These are phyloP conservation scores for Dalechampia spathulata DNA, from an alignment of 441 rosid species.

Conservation along the genomic window DNA sequence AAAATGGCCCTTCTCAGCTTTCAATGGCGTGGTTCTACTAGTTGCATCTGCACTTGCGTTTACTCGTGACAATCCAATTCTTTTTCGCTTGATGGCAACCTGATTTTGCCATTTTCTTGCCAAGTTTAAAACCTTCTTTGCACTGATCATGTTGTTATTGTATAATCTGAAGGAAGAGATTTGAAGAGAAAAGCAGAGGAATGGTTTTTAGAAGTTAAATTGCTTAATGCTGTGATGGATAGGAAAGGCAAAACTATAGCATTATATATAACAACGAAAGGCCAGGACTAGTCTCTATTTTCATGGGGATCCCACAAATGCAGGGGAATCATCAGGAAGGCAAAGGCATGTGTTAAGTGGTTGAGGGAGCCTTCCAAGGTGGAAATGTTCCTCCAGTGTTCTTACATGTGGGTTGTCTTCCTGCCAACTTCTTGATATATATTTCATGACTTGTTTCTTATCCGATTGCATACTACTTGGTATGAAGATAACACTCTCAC, in stretches of 20 bases:
- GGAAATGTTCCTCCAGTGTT: no score
- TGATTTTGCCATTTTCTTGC: conserved; percentile 7
- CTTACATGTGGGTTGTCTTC: no score
- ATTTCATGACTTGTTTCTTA: no score
- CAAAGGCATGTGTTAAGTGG: no score
- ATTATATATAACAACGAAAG: background rate
- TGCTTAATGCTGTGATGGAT: background rate
- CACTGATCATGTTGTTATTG: background rate
- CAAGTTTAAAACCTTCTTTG: background rate
- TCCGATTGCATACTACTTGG: no score
- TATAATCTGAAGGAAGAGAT: no score
- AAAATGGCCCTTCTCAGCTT: conserved; percentile 4
- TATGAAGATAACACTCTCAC: background rate
- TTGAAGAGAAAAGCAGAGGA: background rate
- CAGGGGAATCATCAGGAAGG: no score
- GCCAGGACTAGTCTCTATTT: no score
- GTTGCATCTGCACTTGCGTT: background rate
- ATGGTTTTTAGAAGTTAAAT: background rate
- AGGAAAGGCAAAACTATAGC: background rate
- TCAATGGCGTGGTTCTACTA: background rate
- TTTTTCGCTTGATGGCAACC: background rate
- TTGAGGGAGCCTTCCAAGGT: no score
- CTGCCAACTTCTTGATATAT: no score
- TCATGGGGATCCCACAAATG: no score
- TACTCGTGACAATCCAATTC: background rate